A percentile compares a stretch with the other conserved stretches of the same genome.
These are phyloP conservation scores for Fusarium floridanum DNA, from an alignment of 2,329 filamentous ascomycete genomes.

Conservation along the genomic window DNA sequence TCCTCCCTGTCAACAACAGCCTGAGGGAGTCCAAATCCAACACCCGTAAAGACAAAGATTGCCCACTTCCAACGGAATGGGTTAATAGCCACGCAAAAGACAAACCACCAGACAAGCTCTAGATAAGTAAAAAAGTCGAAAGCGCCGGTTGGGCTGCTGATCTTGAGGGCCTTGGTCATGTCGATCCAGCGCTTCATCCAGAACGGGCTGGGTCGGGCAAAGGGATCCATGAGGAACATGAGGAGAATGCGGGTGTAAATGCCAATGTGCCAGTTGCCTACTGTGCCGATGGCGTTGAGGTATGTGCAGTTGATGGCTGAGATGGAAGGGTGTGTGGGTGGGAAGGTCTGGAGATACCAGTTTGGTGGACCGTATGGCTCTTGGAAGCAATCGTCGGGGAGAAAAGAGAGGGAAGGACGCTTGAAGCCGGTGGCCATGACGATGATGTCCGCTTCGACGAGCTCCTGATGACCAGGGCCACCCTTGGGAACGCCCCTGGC, in stretches of 20 bases:
- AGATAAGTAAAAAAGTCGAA: slow-evolving; percentile 94
- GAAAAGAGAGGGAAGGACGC: slow-evolving; percentile 78
- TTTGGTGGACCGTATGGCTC: slow-evolving; percentile 83
- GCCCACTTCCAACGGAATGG: slow-evolving; percentile 95
- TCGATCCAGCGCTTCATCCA: slow-evolving; percentile 92
- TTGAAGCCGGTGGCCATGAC: slow-evolving; percentile 88
- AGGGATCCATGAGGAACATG: slow-evolving; percentile 86
- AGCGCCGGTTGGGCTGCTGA: slow-evolving; percentile 76
- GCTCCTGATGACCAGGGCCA: slow-evolving; percentile 76
- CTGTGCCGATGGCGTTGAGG: slow-evolving; percentile 83
- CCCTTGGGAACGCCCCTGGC: slow-evolving; percentile 79
- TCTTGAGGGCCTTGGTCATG: slow-evolving; percentile 81
- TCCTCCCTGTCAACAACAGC: slow-evolving; percentile 76
- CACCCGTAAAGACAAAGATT: slow-evolving; percentile 82
- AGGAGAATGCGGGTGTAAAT: slow-evolving; percentile 89
- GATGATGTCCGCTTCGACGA: slow-evolving; percentile 79
- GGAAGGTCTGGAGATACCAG: slow-evolving; percentile 92
- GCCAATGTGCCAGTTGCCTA: slow-evolving; percentile 85
- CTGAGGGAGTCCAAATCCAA: slow-evolving; percentile 76
- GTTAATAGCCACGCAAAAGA: slow-evolving; percentile 82
- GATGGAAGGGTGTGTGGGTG: slow-evolving; percentile 77
- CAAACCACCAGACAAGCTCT: slow-evolving; percentile 87
- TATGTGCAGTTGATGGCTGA: slow-evolving; percentile 89
- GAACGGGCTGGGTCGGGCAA: slow-evolving; percentile 76
- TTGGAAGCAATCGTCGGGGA: slow-evolving; percentile 79